phyloP scores from a whole-genome alignment of 1,139 yeast species.

The Pichia kudriavzevii region DNA sequence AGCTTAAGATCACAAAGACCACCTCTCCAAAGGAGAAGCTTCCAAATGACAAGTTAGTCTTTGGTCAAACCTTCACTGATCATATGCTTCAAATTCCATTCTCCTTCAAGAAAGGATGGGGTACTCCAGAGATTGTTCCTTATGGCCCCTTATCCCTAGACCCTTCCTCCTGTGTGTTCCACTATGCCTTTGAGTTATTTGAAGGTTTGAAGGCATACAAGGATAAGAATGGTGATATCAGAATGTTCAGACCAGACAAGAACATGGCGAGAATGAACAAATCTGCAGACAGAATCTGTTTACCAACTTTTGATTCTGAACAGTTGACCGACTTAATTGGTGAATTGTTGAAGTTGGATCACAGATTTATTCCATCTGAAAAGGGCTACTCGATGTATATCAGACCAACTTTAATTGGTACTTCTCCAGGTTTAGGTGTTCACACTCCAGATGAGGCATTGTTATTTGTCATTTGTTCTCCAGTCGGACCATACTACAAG shows the following conservation, averaged over 20 bases:
- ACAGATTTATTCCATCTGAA: constrained; percentile 71
- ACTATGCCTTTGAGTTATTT: constrained; percentile 89
- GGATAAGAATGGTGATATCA: constrained; percentile 54
- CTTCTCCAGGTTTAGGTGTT: constrained; percentile 81
- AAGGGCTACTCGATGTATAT: constrained; percentile 86
- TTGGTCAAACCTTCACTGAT: constrained; percentile 83
- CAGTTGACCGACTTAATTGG: constrained; percentile 69
- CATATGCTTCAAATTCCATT: constrained; percentile 89
- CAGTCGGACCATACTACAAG: constrained; percentile 89
- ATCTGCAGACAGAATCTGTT: constrained; percentile 78
- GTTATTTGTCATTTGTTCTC: constrained; percentile 80
- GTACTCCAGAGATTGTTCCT: constrained; percentile 74
- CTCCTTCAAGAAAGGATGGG: constrained; percentile 78
- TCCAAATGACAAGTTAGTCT: constrained; percentile 69
- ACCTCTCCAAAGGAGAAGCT: constrained; percentile 54
- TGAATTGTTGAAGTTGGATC: constrained; percentile 65
- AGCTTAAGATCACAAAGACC: constrained; percentile 51
- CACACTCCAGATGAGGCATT: constrained; percentile 72
- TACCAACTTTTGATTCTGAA: constrained; percentile 77
- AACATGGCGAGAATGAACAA: constrained; percentile 89
- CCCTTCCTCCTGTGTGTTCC: constrained; percentile 86
- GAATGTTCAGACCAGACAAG: constrained; percentile 84
- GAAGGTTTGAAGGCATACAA: constrained; percentile 96
- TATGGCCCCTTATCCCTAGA: constrained; percentile 69
- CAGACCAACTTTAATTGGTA: constrained; percentile 93